phyloP scores from a whole-genome alignment of 768 basidiomycete species.

The Lyophyllum shimeji region DNA sequence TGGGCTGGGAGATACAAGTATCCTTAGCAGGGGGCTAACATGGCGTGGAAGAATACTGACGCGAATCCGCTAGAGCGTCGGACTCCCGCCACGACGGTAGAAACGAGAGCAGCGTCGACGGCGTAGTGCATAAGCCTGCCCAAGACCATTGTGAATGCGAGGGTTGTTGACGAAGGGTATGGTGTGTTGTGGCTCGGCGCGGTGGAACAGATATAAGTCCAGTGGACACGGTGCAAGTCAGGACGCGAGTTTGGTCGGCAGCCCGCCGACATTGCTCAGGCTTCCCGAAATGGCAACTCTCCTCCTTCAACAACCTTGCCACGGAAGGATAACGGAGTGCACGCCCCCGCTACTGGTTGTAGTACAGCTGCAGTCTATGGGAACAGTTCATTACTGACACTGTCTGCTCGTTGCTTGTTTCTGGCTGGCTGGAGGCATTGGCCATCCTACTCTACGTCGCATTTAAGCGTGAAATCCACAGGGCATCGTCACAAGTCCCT shows the following conservation, averaged over 20 bases:
- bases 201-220: not conserved
- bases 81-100: constrained; percentile 89
- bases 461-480: too few relatives aligned
- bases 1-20: constrained; percentile 43
- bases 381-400: too few relatives aligned
- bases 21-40: constrained; percentile 4
- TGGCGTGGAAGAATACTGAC: constrained; percentile 57
- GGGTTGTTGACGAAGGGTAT: not conserved
- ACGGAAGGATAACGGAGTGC: not conserved
- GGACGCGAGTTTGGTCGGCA: not conserved
- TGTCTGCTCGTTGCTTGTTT: too few relatives aligned
- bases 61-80: constrained; percentile 86
- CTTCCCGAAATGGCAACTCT: not conserved
- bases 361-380: too few relatives aligned
- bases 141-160: constrained; percentile 45
- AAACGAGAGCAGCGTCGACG: constrained; percentile 81
- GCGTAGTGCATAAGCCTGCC: constrained; percentile 83
- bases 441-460: too few relatives aligned
- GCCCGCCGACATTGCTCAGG: not conserved
- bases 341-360: too few relatives aligned
- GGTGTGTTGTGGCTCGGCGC: not conserved
- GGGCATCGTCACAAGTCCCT: too few relatives aligned
- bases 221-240: too few relatives aligned
- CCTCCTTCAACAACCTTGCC: not conserved
- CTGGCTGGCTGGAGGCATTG: too few relatives aligned